A percentile compares a stretch with the other conserved stretches of the same genome.
phyloP scores from a whole-genome alignment of 805 yeast genomes.

The Wickerhamiella occidentalis region DNA sequence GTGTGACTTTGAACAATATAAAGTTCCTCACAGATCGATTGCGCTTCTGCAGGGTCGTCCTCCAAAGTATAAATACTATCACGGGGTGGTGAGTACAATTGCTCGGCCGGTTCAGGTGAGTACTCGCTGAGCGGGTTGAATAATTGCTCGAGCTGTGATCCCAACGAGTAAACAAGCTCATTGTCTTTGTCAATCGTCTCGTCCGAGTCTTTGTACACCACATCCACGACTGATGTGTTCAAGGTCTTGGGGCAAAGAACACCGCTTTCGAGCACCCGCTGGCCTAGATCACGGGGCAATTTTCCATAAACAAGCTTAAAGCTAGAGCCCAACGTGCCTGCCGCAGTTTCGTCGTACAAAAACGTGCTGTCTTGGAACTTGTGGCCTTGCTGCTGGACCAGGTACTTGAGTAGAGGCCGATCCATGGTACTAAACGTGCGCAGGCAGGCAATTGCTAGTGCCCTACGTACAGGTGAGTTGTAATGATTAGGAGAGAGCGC shows the following conservation, averaged over 20 bases:
- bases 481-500: slow-evolving; percentile 43
- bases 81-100: slow-evolving; percentile 52
- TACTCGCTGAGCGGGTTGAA: slow-evolving; percentile 86
- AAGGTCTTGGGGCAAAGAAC: slow-evolving; percentile 39
- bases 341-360: slow-evolving; percentile 65
- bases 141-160: slow-evolving; percentile 75
- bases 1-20: slow-evolving; percentile 60
- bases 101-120: slow-evolving; percentile 78
- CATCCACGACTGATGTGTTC: slow-evolving; percentile 53
- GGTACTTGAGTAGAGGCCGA: slow-evolving; percentile 20
- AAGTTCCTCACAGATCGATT: slow-evolving; percentile 53
- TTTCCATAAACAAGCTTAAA: slow-evolving; percentile 44
- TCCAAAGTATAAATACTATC: slow-evolving; percentile 15
- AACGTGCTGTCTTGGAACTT: background rate
- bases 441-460: slow-evolving; percentile 63
- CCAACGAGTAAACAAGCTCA: slow-evolving; percentile 59
- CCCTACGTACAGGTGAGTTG: slow-evolving; percentile 50
- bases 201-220: slow-evolving; percentile 50
- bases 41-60: slow-evolving; percentile 31
- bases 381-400: slow-evolving; percentile 7
- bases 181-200: slow-evolving; percentile 54
- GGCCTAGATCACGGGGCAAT: slow-evolving; percentile 48
- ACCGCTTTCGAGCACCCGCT: slow-evolving; percentile 44
- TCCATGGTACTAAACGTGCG: slow-evolving; percentile 52
- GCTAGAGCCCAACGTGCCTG: slow-evolving; percentile 63